Conservation (phyloP, 164 flowering plant genomes). For the Magnolia officinalis region DNA sequence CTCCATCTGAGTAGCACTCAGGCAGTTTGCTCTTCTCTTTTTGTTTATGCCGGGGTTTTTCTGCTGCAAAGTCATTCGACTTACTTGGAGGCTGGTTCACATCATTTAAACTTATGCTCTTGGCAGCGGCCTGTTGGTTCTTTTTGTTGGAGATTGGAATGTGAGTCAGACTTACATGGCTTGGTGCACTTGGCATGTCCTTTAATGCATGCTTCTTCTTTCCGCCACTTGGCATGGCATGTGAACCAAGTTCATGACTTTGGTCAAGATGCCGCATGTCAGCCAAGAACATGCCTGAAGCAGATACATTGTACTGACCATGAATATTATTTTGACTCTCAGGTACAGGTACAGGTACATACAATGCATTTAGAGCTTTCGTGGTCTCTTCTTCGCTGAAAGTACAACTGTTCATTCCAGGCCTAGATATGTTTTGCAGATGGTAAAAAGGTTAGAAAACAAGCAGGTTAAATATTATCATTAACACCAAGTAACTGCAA, state of each 20-base stretch:
- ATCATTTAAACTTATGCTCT: slow-evolving; percentile 43
- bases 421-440: slow-evolving; percentile 44
- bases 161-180: slow-evolving; percentile 22
- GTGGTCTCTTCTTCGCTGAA: slow-evolving; percentile 76
- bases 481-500: not conserved
- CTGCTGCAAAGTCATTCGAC: slow-evolving; percentile 29
- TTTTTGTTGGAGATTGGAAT: slow-evolving; percentile 36
- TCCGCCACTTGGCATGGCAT: slow-evolving; percentile 22
- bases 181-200: slow-evolving; percentile 29
- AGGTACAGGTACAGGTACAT: slow-evolving; percentile 31
- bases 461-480: not conserved
- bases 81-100: slow-evolving; percentile 33
- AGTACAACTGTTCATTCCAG: slow-evolving; percentile 79
- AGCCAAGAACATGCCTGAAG: slow-evolving; percentile 23
- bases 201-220: slow-evolving; percentile 48
- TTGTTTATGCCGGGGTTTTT: slow-evolving; percentile 31
- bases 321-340: slow-evolving; percentile 38
- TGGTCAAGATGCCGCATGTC: slow-evolving; percentile 28
- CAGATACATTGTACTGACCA: slow-evolving; percentile 24
- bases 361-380: slow-evolving; percentile 48
- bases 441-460: slow-evolving; percentile 2
- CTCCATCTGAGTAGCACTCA: slow-evolving; percentile 41
- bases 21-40: slow-evolving; percentile 38
- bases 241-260: slow-evolving; percentile 19
- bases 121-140: slow-evolving; percentile 32